Evolutionary conservation across 176 grass and related monocot species (phyloP).

Genomic region (Zea luxurians): DNA sequence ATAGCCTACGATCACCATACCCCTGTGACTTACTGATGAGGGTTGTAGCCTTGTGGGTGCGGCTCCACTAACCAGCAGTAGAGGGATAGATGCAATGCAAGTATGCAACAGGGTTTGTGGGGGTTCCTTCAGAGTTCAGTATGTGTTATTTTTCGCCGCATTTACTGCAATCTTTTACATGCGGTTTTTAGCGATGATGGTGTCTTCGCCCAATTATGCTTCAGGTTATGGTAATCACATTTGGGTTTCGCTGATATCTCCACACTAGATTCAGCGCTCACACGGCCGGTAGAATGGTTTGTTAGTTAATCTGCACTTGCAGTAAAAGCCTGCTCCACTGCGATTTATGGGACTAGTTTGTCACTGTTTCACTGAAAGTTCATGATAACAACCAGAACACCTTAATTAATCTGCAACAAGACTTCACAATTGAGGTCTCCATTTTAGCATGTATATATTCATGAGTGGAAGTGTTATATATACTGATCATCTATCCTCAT

Average conservation of each 20-base stretch:
- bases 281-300: neutral
- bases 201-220: neutral
- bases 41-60: too few species aligned
- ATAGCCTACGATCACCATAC: too few species aligned
- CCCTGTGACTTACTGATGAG: too few species aligned
- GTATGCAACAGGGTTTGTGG: too few species aligned
- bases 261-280: neutral
- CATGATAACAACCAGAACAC: neutral
- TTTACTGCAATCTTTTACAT: neutral
- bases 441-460: neutral
- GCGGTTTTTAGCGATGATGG: neutral
- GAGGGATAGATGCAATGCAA: too few species aligned
- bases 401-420: neutral
- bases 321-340: neutral
- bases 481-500: slow-evolving; percentile 35
- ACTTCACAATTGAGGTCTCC: neutral
- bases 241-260: neutral
- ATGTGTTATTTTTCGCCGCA: too few species aligned
- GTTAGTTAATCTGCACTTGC: neutral
- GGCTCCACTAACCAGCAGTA: too few species aligned
- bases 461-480: neutral
- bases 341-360: neutral
- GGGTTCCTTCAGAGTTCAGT: too few species aligned
- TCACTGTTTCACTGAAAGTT: neutral
- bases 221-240: neutral